Evolutionary conservation across 2,329 filamentous ascomycete genomes (phyloP), one percentile per base, ranked within the genome.

Genomic region (Dactylellina haptotyla): DNA sequence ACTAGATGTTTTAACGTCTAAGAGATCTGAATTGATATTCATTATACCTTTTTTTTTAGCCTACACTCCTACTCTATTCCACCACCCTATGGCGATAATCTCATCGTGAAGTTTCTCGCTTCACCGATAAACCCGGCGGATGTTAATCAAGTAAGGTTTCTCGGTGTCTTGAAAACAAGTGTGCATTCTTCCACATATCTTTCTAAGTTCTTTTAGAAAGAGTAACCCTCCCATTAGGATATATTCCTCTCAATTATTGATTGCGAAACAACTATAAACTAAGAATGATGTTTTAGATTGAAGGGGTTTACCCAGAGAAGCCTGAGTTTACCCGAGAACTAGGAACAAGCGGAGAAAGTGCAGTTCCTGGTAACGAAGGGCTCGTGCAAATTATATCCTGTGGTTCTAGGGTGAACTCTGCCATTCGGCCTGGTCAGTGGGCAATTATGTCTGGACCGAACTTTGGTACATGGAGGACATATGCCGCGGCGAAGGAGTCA

Each of bases 81-180:
- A 2, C 90, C 91, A 2, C 86, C 87, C 2, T 86, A 93, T 75
- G 89, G 91, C 51, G 83, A 86, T 63, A 83, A 86, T 75, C 83
- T 96, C 77, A 93, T 94, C 62, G 84, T 99, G 72, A 92, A 92
- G 81, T 89, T 95, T 78, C 91, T 99, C 78, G 91, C 93, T 30
- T 88, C 93, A 0, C 92, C 95, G 66, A 92, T 99, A 81, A 99
- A 99, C 83, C 95, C 95, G 23, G 93, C 95, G 79, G 95, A 99
- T 83, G 91, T 99, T 81, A 99, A 99, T 84, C 94, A 94, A 43
- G 76, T 76, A 50, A 23, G 50, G 25, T 46, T 26, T 32, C 30
- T n/a, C n/a, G n/a, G n/a, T n/a, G n/a, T n/a, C n/a, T n/a, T n/a
- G n/a, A n/a, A n/a, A n/a, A n/a, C n/a, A n/a, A n/a, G n/a, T n/a